phyloP scores from a whole-genome alignment of 345 rosid genomes.

The Eucalyptus regnans region DNA sequence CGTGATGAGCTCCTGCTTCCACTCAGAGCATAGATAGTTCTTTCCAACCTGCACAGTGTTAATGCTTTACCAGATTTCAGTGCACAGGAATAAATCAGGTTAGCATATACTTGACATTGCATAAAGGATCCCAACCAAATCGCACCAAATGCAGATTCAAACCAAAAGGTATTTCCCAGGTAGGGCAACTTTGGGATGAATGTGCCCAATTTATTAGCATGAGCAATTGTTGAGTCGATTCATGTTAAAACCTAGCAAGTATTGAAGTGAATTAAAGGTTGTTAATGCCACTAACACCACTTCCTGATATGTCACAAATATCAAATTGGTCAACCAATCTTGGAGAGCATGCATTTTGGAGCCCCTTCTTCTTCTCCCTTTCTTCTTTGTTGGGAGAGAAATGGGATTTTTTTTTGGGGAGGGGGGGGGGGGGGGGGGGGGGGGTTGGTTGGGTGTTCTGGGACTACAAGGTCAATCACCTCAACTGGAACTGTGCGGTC shows the following conservation, averaged over 20 bases:
- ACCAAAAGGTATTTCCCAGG: background rate
- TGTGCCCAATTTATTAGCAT: background rate
- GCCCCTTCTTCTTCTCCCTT: background rate
- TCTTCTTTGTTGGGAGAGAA: background rate
- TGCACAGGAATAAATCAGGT: background rate
- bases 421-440: too few relatives aligned
- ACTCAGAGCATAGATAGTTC: conserved; percentile 78
- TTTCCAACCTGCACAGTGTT: conserved; percentile 83
- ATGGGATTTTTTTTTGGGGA: too few relatives aligned
- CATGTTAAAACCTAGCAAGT: background rate
- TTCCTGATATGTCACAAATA: background rate
- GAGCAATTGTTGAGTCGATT: background rate
- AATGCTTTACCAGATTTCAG: conserved; percentile 52
- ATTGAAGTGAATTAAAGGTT: background rate
- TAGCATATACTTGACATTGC: background rate
- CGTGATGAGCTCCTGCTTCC: conserved; percentile 98
- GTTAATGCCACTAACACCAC: background rate
- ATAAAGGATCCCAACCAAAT: background rate
- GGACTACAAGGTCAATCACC: conserved; percentile 37
- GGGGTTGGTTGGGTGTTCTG: background rate
- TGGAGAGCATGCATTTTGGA: background rate
- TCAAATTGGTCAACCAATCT: background rate
- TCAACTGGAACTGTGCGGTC: conserved; percentile 93
- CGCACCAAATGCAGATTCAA: background rate
- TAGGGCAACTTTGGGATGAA: background rate